Conservation (phyloP, 169 alveolate species). For the Perkinsus chesapeaki region DNA sequence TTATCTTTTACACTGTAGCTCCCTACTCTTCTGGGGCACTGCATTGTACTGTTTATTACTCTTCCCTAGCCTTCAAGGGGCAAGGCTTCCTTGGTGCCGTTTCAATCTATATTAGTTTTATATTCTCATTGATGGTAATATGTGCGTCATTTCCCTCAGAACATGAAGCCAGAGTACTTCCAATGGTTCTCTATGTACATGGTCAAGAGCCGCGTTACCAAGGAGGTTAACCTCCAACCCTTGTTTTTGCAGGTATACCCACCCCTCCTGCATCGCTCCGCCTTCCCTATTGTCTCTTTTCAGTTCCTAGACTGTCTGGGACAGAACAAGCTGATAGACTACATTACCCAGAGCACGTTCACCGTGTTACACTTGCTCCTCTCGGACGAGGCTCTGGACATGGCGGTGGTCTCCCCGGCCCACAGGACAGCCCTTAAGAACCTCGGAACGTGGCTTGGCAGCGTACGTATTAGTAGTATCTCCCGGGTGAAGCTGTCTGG, state of each 20-base stretch:
- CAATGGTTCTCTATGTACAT: slow-evolving; percentile 76
- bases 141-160: background rate
- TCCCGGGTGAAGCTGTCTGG: slow-evolving; percentile 35
- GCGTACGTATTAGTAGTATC: slow-evolving; percentile 16
- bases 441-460: slow-evolving; percentile 82
- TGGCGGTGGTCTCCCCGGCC: slow-evolving; percentile 63
- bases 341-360: background rate
- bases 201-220: slow-evolving; percentile 76
- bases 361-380: slow-evolving; percentile 30
- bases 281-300: background rate
- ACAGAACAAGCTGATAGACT: background rate
- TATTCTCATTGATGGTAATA: background rate
- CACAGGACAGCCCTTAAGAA: slow-evolving; percentile 73
- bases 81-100: too few species aligned
- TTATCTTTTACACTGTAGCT: too few species aligned
- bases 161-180: slow-evolving; percentile 55
- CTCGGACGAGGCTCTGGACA: slow-evolving; percentile 54
- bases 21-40: too few species aligned
- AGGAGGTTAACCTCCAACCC: slow-evolving; percentile 77
- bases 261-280: background rate
- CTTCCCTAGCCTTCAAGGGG: too few species aligned
- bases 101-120: background rate
- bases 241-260: slow-evolving; percentile 48
- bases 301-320: background rate
- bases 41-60: too few species aligned